phyloP scores from a whole-genome alignment of 805 yeast species.

The Diddensiella caesifluorescens region DNA sequence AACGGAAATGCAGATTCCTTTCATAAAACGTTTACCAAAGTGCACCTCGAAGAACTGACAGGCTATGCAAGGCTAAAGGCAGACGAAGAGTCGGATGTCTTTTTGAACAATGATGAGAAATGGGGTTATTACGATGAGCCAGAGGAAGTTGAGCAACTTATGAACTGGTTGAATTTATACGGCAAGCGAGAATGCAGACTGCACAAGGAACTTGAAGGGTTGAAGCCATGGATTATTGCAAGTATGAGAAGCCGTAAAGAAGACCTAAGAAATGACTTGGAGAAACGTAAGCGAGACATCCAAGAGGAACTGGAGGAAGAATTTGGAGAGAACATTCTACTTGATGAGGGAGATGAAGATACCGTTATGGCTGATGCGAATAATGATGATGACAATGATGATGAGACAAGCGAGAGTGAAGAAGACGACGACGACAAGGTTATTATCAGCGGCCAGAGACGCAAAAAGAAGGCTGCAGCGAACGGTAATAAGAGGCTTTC shows the following conservation, averaged over 20 bases:
- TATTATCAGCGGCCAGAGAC: not conserved
- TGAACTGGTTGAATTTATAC: slow-evolving; percentile 67
- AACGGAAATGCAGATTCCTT: too few relatives aligned
- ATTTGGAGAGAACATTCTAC: not conserved
- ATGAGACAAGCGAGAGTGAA: slow-evolving; percentile 40
- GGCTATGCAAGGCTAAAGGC: slow-evolving; percentile 61
- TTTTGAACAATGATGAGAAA: slow-evolving; percentile 43
- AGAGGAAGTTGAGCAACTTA: slow-evolving; percentile 50
- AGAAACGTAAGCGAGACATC: slow-evolving; percentile 19
- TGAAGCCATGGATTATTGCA: slow-evolving; percentile 47
- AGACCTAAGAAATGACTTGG: slow-evolving; percentile 19
- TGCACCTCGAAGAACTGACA: too few relatives aligned
- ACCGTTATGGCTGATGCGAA: slow-evolving; percentile 5
- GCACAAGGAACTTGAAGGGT: slow-evolving; percentile 51
- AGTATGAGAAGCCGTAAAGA: slow-evolving; percentile 54
- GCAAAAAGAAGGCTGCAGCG: not conserved
- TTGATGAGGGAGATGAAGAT: slow-evolving; percentile 21
- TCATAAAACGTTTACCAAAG: too few relatives aligned
- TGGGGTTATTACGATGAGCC: slow-evolving; percentile 71
- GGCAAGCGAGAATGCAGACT: slow-evolving; percentile 69
- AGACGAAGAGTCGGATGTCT: slow-evolving; percentile 60
- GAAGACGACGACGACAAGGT: slow-evolving; percentile 25
- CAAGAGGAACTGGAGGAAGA: slow-evolving; percentile 20
- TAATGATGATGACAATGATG: slow-evolving; percentile 9
- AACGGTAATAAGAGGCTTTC: not conserved